Evolutionary conservation across 768 basidiomycete species (phyloP).

Genomic region (Chlorophyllum brunneum): DNA sequence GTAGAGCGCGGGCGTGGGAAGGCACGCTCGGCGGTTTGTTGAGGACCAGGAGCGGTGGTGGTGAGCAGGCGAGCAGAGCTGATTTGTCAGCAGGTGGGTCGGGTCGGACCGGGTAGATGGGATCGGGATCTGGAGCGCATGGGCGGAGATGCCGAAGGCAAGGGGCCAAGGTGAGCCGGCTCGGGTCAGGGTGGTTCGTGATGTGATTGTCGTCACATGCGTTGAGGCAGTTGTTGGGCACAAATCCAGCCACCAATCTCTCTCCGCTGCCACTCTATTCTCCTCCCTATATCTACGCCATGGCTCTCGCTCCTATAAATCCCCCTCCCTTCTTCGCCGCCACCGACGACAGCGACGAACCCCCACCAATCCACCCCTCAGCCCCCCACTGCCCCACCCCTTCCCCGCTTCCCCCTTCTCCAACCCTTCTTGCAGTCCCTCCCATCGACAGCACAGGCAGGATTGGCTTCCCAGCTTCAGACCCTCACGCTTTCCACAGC

Average conservation of each 20-base stretch:
- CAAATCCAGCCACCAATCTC: slow-evolving; percentile 9
- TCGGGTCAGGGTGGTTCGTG: slow-evolving; percentile 3
- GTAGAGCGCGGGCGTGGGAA: too few species aligned
- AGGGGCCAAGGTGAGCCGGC: slow-evolving; percentile 1
- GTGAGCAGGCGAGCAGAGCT: not conserved
- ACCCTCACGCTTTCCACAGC: not conserved
- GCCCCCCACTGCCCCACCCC: not conserved
- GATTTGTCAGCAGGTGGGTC: slow-evolving; percentile 2
- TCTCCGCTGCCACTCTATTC: slow-evolving; percentile 13
- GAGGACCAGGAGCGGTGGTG: not conserved
- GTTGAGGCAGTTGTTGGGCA: not conserved
- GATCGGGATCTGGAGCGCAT: slow-evolving; percentile 15
- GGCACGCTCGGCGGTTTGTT: not conserved
- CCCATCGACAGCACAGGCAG: not conserved
- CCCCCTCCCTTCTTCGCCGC: slow-evolving; percentile 7
- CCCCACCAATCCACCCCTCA: not conserved
- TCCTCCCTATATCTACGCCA: slow-evolving; percentile 20
- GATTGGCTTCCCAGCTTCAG: not conserved
- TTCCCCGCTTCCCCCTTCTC: not conserved
- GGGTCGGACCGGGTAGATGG: slow-evolving; percentile 15
- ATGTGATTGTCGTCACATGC: slow-evolving; percentile 14
- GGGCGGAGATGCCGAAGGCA: slow-evolving; percentile 4
- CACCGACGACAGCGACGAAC: slow-evolving; percentile 10
- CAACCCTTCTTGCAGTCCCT: slow-evolving; percentile 13
- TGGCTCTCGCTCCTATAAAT: slow-evolving; percentile 4